Evolutionary conservation across 2,329 filamentous ascomycete species (phyloP).

Genomic region (Cadophora sp.): DNA sequence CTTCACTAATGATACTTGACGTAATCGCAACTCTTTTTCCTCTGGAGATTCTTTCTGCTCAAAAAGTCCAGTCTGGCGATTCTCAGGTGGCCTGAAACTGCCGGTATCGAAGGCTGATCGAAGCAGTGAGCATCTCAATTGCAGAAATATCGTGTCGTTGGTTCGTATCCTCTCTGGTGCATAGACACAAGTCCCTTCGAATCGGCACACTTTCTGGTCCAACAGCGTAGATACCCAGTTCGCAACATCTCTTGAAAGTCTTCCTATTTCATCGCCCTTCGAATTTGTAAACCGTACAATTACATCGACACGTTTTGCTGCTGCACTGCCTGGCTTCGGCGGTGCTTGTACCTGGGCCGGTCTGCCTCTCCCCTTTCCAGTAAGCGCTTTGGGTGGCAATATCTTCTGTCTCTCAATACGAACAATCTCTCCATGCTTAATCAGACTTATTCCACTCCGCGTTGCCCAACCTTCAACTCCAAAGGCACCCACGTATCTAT

Average conservation of each 20-base stretch:
- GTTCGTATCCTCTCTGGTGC: constrained; percentile 84
- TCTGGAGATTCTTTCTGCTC: constrained; percentile 86
- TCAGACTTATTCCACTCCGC: constrained; percentile 74
- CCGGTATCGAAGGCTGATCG: constrained; percentile 73
- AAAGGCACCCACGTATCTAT: constrained; percentile 88
- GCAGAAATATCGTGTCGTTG: constrained; percentile 93
- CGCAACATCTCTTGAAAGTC: constrained; percentile 85
- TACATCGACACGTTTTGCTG: constrained; percentile 76
- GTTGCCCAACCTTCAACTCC: constrained; percentile 94
- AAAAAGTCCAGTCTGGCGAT: constrained; percentile 76
- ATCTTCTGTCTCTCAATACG: constrained; percentile 86
- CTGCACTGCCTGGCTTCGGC: constrained; percentile 47
- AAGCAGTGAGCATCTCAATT: constrained; percentile 80
- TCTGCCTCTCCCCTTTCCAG: constrained; percentile 52
- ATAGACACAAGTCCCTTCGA: constrained; percentile 89
- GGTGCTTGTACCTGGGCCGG: constrained; percentile 36
- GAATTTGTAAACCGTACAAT: constrained; percentile 89
- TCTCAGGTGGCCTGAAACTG: constrained; percentile 68
- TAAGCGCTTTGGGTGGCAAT: constrained; percentile 59
- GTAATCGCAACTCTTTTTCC: constrained; percentile 81
- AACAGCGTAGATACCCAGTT: constrained; percentile 92
- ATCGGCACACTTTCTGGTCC: constrained; percentile 86
- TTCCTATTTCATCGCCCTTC: constrained; percentile 81
- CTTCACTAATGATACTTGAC: constrained; percentile 87
- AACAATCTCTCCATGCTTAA: constrained; percentile 84